Conservation (phyloP, 2,329 filamentous ascomycete genomes). For the Phialophora verrucosa region DNA sequence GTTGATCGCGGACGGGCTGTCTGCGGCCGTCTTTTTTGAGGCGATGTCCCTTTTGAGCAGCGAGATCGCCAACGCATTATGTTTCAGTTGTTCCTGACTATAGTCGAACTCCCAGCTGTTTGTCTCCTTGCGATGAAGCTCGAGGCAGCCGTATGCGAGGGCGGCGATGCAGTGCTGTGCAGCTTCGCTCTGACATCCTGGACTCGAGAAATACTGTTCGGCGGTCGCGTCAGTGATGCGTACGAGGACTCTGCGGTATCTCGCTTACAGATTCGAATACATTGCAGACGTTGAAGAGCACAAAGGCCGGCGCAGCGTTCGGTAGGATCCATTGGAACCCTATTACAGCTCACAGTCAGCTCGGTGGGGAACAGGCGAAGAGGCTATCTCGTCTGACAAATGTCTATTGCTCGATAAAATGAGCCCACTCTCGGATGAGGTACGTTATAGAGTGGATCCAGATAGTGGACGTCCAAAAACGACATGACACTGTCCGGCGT, state of each 20-base stretch:
- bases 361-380: neutral
- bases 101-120: conserved; percentile 1
- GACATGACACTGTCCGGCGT: neutral
- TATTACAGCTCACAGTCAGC: neutral
- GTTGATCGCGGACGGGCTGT: conserved; percentile 1
- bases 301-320: neutral
- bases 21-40: neutral
- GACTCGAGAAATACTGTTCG: neutral
- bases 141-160: neutral
- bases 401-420: conserved; percentile 1
- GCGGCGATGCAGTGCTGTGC: conserved; percentile 7
- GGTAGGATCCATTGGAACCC: conserved; percentile 7
- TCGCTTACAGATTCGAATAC: neutral
- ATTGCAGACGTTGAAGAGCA: conserved; percentile 3
- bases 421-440: neutral
- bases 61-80: conserved; percentile 2
- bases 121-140: conserved; percentile 1
- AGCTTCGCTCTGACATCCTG: conserved; percentile 6
- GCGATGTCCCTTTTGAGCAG: neutral
- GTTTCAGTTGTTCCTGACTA: neutral
- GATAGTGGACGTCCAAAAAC: neutral
- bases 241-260: neutral
- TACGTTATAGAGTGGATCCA: neutral
- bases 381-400: neutral
- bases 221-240: neutral